phyloP scores from a whole-genome alignment of 495 filamentous ascomycete genomes.

The Hyphodiscus hymeniophilus region DNA sequence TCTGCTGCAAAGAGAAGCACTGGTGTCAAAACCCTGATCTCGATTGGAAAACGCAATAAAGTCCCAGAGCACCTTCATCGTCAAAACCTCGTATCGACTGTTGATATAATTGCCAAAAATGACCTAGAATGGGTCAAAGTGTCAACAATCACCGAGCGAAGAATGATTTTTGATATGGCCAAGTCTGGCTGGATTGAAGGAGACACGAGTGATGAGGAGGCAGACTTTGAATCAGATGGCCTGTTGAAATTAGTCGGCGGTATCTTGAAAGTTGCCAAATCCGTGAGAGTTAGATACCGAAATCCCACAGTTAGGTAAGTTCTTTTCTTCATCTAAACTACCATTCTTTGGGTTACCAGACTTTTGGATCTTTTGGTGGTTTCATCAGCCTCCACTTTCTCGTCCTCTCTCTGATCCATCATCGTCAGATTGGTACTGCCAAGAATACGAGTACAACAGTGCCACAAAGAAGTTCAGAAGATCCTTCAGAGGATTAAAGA shows the following conservation, averaged over 20 bases:
- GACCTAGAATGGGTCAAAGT: slow-evolving; percentile 50
- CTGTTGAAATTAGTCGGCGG: slow-evolving; percentile 50
- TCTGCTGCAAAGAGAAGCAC: too few species aligned
- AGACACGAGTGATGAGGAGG: background rate
- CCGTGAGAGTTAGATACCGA: slow-evolving; percentile 46
- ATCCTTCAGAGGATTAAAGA: slow-evolving; percentile 48
- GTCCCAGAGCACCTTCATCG: too few species aligned
- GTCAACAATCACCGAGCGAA: slow-evolving; percentile 46
- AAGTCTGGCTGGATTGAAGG: slow-evolving; percentile 44
- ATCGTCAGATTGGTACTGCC: too few species aligned
- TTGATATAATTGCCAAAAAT: slow-evolving; percentile 45
- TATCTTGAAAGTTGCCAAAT: slow-evolving; percentile 43
- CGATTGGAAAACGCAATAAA: too few species aligned
- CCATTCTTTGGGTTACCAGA: too few species aligned
- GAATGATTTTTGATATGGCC: slow-evolving; percentile 51
- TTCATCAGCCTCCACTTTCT: too few species aligned
- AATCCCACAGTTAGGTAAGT: slow-evolving; percentile 51
- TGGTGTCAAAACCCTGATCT: too few species aligned
- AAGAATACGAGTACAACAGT: slow-evolving; percentile 8
- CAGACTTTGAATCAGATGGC: slow-evolving; percentile 24
- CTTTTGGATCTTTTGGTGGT: too few species aligned
- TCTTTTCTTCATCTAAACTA: too few species aligned
- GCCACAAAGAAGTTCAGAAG: slow-evolving; percentile 45
- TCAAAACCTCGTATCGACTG: slow-evolving; percentile 22
- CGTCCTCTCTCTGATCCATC: too few species aligned